Evolutionary conservation across 2,329 filamentous ascomycete genomes (phyloP).

Genomic region (Pseudopithomyces chartarum): DNA sequence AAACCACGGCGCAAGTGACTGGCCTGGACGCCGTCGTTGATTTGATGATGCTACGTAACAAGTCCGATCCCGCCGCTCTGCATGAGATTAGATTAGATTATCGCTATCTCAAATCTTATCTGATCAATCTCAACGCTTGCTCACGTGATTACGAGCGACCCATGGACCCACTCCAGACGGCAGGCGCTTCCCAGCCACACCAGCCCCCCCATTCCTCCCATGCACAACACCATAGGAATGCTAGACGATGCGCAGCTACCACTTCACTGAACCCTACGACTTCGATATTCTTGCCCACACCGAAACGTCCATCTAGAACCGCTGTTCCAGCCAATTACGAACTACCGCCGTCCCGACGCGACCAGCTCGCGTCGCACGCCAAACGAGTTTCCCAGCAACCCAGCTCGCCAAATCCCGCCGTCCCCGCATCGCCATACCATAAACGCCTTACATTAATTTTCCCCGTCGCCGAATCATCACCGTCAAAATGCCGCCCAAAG

Average conservation of each 20-base stretch:
- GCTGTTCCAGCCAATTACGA: background rate
- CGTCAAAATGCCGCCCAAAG: conserved; percentile 29
- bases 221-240: conserved; percentile 17
- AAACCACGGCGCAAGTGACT: background rate
- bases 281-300: conserved; percentile 7
- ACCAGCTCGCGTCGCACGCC: background rate
- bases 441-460: background rate
- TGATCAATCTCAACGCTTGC: conserved; percentile 9
- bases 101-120: background rate
- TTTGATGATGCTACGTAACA: conserved; percentile 36
- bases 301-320: conserved; percentile 13
- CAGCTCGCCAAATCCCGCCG: background rate
- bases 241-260: background rate
- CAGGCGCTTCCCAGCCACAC: conserved; percentile 30
- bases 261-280: background rate
- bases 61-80: conserved; percentile 15
- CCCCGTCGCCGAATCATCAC: background rate
- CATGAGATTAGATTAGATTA: background rate
- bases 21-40: background rate
- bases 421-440: background rate
- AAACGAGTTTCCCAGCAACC: conserved; percentile 8
- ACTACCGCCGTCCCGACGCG: conserved; percentile 8
- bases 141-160: background rate
- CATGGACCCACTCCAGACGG: too few relatives aligned
- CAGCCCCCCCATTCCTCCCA: conserved; percentile 26